phyloP scores from a whole-genome alignment of 2,329 filamentous ascomycete species.

The Annulohypoxylon truncatum region DNA sequence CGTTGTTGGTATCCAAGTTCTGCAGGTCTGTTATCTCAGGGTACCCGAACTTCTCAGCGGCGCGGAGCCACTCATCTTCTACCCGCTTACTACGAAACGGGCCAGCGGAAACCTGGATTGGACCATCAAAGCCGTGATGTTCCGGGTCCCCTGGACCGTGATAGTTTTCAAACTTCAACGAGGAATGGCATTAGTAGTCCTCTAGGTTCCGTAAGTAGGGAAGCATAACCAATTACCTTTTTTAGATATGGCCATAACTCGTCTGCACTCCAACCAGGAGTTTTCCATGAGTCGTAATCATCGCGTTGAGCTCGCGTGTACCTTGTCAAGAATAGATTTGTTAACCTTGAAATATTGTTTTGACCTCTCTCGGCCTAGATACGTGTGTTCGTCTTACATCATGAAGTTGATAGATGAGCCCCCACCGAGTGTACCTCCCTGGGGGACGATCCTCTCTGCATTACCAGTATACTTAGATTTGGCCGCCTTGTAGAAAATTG shows the following conservation, averaged over 20 bases:
- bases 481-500: conserved; percentile 60
- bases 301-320: conserved; percentile 50
- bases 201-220: neutral
- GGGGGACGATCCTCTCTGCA: conserved; percentile 56
- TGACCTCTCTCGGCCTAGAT: neutral
- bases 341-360: neutral
- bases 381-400: conserved; percentile 49
- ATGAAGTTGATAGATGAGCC: conserved; percentile 64
- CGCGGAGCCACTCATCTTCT: conserved; percentile 60
- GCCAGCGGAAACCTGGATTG: conserved; percentile 61
- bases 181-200: neutral
- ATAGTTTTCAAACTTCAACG: conserved; percentile 47
- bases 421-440: conserved; percentile 63
- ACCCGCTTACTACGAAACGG: conserved; percentile 54
- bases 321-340: too few species aligned
- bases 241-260: conserved; percentile 62
- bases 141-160: conserved; percentile 53
- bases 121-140: conserved; percentile 60
- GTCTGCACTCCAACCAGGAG: conserved; percentile 47
- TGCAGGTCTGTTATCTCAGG: conserved; percentile 63
- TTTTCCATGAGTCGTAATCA: conserved; percentile 51
- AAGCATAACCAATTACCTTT: conserved; percentile 52
- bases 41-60: conserved; percentile 59
- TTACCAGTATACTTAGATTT: conserved; percentile 55
- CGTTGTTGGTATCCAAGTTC: conserved; percentile 56